A percentile compares a stretch with the other conserved stretches of the same genome.
Evolutionary conservation across 2,329 filamentous ascomycete species (phyloP).

Genomic region (Fusarium sulawesiense): DNA sequence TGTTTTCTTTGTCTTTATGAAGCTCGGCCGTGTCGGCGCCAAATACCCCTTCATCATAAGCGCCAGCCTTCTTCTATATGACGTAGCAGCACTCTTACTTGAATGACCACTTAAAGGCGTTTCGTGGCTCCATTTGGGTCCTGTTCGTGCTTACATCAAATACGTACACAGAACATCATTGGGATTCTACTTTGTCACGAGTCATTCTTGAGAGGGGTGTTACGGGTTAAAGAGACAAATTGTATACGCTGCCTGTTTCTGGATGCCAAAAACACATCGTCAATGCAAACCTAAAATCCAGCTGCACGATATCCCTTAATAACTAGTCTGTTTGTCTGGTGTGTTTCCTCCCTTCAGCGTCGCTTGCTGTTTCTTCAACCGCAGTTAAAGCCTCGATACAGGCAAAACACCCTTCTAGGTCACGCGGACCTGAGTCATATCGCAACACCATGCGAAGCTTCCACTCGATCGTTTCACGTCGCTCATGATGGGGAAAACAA

Average conservation of each 20-base stretch:
- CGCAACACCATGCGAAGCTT: constrained; percentile 43
- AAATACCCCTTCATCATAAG: constrained; percentile 12
- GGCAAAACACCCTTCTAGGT: constrained; percentile 31
- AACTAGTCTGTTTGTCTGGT: constrained; percentile 54
- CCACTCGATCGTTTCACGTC: constrained; percentile 44
- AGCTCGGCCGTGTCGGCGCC: constrained; percentile 23
- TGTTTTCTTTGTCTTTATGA: constrained; percentile 7
- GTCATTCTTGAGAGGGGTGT: neutral
- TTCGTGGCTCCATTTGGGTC: neutral
- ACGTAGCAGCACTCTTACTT: constrained; percentile 11
- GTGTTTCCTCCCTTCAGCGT: constrained; percentile 48
- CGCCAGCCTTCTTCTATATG: constrained; percentile 11
- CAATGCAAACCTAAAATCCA: constrained; percentile 55
- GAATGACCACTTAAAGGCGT: neutral
- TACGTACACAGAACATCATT: neutral
- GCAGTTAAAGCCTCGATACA: constrained; percentile 38
- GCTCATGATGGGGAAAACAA: constrained; percentile 44
- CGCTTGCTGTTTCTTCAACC: constrained; percentile 42
- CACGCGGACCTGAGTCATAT: constrained; percentile 37
- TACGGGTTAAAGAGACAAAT: constrained; percentile 43
- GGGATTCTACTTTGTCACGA: neutral
- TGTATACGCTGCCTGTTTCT: constrained; percentile 49
- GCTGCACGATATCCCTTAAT: constrained; percentile 53
- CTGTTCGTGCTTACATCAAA: neutral
- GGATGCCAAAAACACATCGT: constrained; percentile 49